Evolutionary conservation across 768 basidiomycete species (phyloP).

Genomic region (Tulasnella sp.): DNA sequence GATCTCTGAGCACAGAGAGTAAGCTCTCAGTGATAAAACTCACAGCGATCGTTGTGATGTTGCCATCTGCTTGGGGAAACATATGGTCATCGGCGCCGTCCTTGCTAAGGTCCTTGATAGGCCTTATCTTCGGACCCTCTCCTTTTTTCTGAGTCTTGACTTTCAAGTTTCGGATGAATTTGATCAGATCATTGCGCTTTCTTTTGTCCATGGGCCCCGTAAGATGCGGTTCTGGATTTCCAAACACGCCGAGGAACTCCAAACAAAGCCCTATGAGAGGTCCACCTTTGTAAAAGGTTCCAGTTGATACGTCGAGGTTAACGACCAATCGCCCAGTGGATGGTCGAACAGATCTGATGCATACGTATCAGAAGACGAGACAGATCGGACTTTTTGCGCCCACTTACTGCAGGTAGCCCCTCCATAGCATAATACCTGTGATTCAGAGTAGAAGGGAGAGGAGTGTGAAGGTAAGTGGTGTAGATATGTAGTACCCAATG

Average conservation of each 20-base stretch:
- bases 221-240: conserved; percentile 26
- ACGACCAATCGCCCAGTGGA: conserved; percentile 51
- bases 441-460: no score
- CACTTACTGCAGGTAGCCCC: conserved; percentile 60
- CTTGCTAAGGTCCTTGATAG: conserved; percentile 48
- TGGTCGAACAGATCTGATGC: conserved; percentile 48
- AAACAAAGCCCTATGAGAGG: conserved; percentile 47
- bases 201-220: conserved; percentile 23
- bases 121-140: conserved; percentile 33
- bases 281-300: conserved; percentile 54
- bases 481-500: no score
- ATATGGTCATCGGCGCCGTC: conserved; percentile 43
- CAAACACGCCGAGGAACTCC: conserved; percentile 36
- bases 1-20: neutral
- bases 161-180: conserved; percentile 15
- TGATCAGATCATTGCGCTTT: neutral
- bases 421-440: conserved; percentile 58
- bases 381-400: neutral
- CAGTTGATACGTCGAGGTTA: conserved; percentile 71
- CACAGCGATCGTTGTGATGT: conserved; percentile 21
- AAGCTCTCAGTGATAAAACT: no score
- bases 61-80: conserved; percentile 51
- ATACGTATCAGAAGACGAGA: neutral
- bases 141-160: conserved; percentile 3
- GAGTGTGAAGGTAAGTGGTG: no score